These are phyloP conservation scores for Cadophora sp. DNA, from an alignment of 2,329 filamentous ascomycete species.

Conservation along the genomic window DNA sequence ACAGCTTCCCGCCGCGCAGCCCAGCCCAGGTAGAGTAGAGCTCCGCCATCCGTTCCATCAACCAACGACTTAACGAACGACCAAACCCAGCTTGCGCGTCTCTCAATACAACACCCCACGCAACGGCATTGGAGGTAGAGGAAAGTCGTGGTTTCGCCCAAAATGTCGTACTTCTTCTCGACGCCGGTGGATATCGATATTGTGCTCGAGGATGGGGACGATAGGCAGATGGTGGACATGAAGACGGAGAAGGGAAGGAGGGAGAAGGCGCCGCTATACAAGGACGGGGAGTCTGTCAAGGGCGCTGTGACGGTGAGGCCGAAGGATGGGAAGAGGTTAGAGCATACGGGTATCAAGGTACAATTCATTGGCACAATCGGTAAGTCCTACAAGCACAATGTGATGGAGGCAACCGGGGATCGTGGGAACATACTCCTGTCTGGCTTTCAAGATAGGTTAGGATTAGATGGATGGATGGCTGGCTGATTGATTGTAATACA, in stretches of 20 bases:
- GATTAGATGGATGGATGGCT: neutral
- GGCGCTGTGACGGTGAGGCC: conserved; percentile 93
- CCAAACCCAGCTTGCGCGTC: conserved; percentile 25
- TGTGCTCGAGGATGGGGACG: conserved; percentile 93
- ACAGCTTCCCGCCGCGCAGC: conserved; percentile 20
- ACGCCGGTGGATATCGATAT: conserved; percentile 99
- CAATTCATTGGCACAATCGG: conserved; percentile 99
- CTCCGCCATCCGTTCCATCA: conserved; percentile 22
- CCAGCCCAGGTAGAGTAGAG: conserved; percentile 15
- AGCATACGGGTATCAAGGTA: conserved; percentile 99
- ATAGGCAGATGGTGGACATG: conserved; percentile 93
- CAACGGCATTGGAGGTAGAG: conserved; percentile 7
- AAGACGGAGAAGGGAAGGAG: conserved; percentile 98
- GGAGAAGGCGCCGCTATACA: conserved; percentile 95
- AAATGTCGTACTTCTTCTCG: conserved; percentile 97
- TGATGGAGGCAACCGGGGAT: neutral
- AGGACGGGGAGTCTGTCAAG: conserved; percentile 98
- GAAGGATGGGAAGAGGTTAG: conserved; percentile 96
- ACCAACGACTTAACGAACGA: conserved; percentile 8
- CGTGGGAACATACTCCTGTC: neutral
- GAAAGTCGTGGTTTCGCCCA: conserved; percentile 1
- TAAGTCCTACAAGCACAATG: conserved; percentile 50
- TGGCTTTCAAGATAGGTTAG: neutral
- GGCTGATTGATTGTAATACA: conserved; percentile 47
- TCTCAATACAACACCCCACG: conserved; percentile 16